A percentile compares a stretch with the other conserved stretches of the same genome.
phyloP scores from a whole-genome alignment of 345 rosid species.

The Moringa oleifera region DNA sequence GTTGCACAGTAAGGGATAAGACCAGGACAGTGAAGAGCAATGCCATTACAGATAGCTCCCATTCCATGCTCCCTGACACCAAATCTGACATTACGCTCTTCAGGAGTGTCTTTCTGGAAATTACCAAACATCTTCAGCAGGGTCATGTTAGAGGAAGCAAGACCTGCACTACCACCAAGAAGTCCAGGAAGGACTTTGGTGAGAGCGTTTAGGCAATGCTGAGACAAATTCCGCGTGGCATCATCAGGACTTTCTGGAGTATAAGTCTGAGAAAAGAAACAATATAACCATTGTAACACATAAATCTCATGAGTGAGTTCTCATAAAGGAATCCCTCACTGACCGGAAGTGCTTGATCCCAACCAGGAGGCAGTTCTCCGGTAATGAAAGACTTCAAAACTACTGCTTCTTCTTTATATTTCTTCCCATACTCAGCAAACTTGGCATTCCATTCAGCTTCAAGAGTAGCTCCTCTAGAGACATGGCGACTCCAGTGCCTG shows the following conservation, averaged over 20 bases:
- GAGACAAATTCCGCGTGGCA: conserved; percentile 93
- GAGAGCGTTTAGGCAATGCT: conserved; percentile 80
- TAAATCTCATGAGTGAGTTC: too few relatives aligned
- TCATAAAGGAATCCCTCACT: conserved; percentile 20
- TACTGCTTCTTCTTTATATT: conserved; percentile 89
- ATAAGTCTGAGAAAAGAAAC: conserved; percentile 50
- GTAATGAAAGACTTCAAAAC: conserved; percentile 70
- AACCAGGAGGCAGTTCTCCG: conserved; percentile 83
- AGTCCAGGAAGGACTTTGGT: conserved; percentile 80
- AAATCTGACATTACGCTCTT: conserved; percentile 83
- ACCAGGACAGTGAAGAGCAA: conserved; percentile 88
- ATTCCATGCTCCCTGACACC: conserved; percentile 98
- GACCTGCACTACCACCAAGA: conserved; percentile 98
- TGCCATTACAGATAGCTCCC: conserved; percentile 98
- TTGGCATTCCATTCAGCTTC: conserved; percentile 91
- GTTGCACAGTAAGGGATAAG: conserved; percentile 96
- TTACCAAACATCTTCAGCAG: conserved; percentile 81
- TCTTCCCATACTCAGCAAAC: conserved; percentile 82
- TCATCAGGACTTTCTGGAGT: conserved; percentile 88
- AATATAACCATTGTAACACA: not conserved
- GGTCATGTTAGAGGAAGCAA: conserved; percentile 99
- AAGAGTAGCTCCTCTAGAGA: conserved; percentile 53
- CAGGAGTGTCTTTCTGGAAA: conserved; percentile 89
- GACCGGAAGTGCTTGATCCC: conserved; percentile 94
- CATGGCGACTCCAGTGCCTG: conserved; percentile 98